A percentile compares a stretch with the other conserved stretches of the same genome.
Conservation (phyloP, 1,284 basidiomycete genomes). For the Malassezia sympodialis region DNA sequence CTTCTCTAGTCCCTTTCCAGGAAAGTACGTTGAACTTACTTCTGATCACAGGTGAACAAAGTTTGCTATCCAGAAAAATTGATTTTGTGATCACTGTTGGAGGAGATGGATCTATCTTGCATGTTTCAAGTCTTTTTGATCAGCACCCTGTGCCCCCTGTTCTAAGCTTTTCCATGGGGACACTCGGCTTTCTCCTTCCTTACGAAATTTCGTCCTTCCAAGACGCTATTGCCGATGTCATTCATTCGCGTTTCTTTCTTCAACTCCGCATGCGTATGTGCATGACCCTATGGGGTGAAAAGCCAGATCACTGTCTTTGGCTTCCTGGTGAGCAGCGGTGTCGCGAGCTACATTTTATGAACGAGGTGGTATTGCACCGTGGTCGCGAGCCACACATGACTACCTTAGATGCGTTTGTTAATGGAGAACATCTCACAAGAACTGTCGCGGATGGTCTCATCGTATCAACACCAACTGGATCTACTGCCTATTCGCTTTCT, state of each 20-base stretch:
- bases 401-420: conserved; percentile 88
- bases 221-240: conserved; percentile 28
- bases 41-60: conserved; percentile 1
- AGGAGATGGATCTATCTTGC: conserved; percentile 89
- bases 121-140: conserved; percentile 83
- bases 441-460: conserved; percentile 81
- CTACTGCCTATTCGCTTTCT: conserved; percentile 90
- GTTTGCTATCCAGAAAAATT: conserved; percentile 27
- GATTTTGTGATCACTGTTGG: conserved; percentile 85
- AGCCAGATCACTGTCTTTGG: conserved; percentile 2
- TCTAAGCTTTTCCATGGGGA: conserved; percentile 90
- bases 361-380: conserved; percentile 84
- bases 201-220: conserved; percentile 53
- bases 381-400: conserved; percentile 84
- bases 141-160: conserved; percentile 82
- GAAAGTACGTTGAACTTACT: background rate
- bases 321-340: conserved; percentile 12
- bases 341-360: conserved; percentile 88
- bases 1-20: conserved; percentile 5
- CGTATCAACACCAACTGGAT: conserved; percentile 89
- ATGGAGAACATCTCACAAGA: conserved; percentile 86
- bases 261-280: conserved; percentile 32
- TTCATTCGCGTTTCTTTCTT: conserved; percentile 28
- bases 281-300: conserved; percentile 5
- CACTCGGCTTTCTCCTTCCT: conserved; percentile 82